Conservation (phyloP, 768 basidiomycete species). For the Hortiboletus flavorubellus region DNA sequence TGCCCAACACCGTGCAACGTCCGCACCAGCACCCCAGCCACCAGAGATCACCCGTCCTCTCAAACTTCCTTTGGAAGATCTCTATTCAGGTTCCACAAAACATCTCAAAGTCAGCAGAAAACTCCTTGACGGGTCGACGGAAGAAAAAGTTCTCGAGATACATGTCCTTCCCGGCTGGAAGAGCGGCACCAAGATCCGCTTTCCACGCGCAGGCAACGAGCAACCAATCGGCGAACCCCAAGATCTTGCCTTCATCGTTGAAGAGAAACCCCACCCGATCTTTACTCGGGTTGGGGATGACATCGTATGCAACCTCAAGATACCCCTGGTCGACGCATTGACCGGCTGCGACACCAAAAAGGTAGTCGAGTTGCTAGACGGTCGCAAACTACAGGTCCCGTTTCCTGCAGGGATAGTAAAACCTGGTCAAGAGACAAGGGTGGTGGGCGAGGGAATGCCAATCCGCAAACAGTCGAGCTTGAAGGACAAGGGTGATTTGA, state of each 20-base stretch:
- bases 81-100: constrained; percentile 83
- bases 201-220: constrained; percentile 85
- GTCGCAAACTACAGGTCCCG: constrained; percentile 66
- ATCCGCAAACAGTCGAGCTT: constrained; percentile 72
- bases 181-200: constrained; percentile 91
- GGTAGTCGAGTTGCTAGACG: constrained; percentile 73
- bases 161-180: constrained; percentile 90
- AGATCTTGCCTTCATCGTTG: constrained; percentile 95
- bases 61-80: constrained; percentile 80
- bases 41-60: constrained; percentile 77
- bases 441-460: constrained; percentile 87
- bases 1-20: constrained; percentile 25
- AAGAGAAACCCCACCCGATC: constrained; percentile 82
- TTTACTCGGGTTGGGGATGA: constrained; percentile 85
- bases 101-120: constrained; percentile 83
- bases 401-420: constrained; percentile 68
- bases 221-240: constrained; percentile 62
- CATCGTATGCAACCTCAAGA: constrained; percentile 53
- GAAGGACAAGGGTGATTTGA: constrained; percentile 78
- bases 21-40: constrained; percentile 33
- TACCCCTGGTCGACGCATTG: constrained; percentile 84
- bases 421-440: constrained; percentile 67
- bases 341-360: constrained; percentile 53
- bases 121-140: constrained; percentile 65
- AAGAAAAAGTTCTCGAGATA: constrained; percentile 86